Percentiles rank a stretch among this genome's conserved stretches.
phyloP scores from a whole-genome alignment of 2,329 filamentous ascomycete genomes.

The Fusarium poae region DNA sequence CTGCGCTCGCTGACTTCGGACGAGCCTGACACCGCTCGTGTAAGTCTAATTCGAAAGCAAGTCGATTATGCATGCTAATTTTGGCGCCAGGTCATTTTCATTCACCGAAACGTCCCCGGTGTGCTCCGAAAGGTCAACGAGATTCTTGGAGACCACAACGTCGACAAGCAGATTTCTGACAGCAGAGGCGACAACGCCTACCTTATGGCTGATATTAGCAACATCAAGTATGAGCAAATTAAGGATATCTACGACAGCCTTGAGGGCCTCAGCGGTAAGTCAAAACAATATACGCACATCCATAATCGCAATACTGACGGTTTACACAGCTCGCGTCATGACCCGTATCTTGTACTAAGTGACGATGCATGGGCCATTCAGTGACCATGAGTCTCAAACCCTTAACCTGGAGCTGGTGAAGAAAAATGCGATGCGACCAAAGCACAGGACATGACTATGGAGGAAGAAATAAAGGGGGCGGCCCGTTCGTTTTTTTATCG shows the following conservation, averaged over 20 bases:
- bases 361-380: slow-evolving; percentile 19
- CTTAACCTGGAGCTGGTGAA: slow-evolving; percentile 30
- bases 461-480: slow-evolving; percentile 40
- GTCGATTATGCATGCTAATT: slow-evolving; percentile 30
- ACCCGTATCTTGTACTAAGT: slow-evolving; percentile 62
- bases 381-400: slow-evolving; percentile 32
- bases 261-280: slow-evolving; percentile 82
- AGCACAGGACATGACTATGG: slow-evolving; percentile 26
- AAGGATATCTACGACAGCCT: slow-evolving; percentile 87
- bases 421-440: slow-evolving; percentile 34
- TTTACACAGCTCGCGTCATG: slow-evolving; percentile 58
- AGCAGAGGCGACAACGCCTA: slow-evolving; percentile 95
- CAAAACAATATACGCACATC: neutral
- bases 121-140: slow-evolving; percentile 96
- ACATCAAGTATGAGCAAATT: slow-evolving; percentile 83
- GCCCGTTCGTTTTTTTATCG: slow-evolving; percentile 31
- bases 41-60: slow-evolving; percentile 50
- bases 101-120: slow-evolving; percentile 96
- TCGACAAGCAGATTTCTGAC: slow-evolving; percentile 98
- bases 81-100: slow-evolving; percentile 79
- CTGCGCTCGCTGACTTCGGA: slow-evolving; percentile 91
- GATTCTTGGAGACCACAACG: slow-evolving; percentile 93
- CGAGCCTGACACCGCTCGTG: slow-evolving; percentile 88
- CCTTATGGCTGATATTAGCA: slow-evolving; percentile 96
- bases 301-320: slow-evolving; percentile 27